Conservation (phyloP, 2,329 filamentous ascomycete species). For the Neofusicoccum kwambonambiense region DNA sequence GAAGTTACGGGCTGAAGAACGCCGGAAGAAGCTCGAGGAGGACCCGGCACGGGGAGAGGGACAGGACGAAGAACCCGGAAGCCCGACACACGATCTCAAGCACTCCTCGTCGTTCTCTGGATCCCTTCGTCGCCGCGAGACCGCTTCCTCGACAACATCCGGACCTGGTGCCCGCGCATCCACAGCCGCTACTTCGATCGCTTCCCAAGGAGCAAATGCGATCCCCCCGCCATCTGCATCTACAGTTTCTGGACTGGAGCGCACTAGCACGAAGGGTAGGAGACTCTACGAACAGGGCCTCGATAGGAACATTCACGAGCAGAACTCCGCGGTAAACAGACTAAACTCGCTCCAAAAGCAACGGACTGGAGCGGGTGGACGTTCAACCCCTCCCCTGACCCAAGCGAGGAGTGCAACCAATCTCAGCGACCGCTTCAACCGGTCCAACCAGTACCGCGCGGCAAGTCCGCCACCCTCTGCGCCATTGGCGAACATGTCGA, state of each 20-base stretch:
- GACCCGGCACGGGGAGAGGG: conserved; percentile 41
- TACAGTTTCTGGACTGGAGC: conserved; percentile 48
- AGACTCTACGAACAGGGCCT: conserved; percentile 82
- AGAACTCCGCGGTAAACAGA: conserved; percentile 75
- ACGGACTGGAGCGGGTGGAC: conserved; percentile 32
- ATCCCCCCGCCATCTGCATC: conserved; percentile 27
- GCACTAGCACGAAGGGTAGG: conserved; percentile 67
- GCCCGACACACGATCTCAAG: conserved; percentile 39
- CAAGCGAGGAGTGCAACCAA: conserved; percentile 48
- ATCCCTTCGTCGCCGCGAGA: conserved; percentile 76
- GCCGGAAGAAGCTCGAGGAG: conserved; percentile 55
- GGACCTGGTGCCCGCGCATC: conserved; percentile 69
- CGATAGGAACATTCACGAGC: conserved; percentile 75
- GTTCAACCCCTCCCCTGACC: conserved; percentile 53
- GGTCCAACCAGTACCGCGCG: conserved; percentile 41
- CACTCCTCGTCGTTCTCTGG: conserved; percentile 58
- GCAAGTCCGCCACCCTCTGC: conserved; percentile 46
- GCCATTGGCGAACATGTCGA: conserved; percentile 19
- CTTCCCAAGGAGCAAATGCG: conserved; percentile 61
- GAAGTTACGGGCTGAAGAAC: conserved; percentile 57
- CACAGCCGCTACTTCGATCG: conserved; percentile 83
- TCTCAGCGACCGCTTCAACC: conserved; percentile 46
- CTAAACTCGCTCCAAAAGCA: conserved; percentile 75
- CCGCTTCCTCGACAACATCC: conserved; percentile 79
- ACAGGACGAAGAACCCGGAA: conserved; percentile 34